Percentiles rank a stretch among this genome's conserved stretches.
Evolutionary conservation across 306 rosid species (phyloP).

Genomic region (Quercus mongolica): DNA sequence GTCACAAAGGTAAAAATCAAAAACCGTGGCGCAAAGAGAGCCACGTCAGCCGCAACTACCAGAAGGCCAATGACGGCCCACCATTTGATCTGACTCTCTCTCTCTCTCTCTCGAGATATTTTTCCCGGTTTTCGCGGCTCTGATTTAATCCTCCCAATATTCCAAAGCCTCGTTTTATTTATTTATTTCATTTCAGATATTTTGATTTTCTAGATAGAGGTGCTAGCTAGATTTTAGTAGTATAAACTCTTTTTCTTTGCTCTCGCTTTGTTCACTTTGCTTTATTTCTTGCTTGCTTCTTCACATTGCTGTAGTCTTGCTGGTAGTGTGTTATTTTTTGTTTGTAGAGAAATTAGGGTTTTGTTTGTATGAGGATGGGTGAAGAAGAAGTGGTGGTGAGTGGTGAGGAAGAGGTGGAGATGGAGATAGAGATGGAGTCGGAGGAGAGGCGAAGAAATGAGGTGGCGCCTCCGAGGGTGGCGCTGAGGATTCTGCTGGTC

Average conservation of each 20-base stretch:
- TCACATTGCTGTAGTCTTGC: neutral
- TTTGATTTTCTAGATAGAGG: slow-evolving; percentile 8
- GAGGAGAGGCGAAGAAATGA: slow-evolving; percentile 24
- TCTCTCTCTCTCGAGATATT: slow-evolving; percentile 26
- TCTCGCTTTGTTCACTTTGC: neutral
- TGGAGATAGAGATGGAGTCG: slow-evolving; percentile 9
- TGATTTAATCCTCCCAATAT: slow-evolving; percentile 10
- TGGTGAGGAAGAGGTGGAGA: slow-evolving; percentile 25
- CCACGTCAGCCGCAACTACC: slow-evolving; percentile 36
- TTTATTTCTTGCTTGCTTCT: neutral
- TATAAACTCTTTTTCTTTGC: neutral
- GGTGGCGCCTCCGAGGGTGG: slow-evolving; percentile 52
- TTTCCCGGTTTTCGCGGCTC: slow-evolving; percentile 35
- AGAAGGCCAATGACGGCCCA: slow-evolving; percentile 25
- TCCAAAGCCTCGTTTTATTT: slow-evolving; percentile 11
- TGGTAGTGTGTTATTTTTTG: neutral
- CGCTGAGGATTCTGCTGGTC: slow-evolving; percentile 68
- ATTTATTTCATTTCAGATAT: slow-evolving; percentile 27
- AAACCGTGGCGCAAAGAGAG: slow-evolving; percentile 17
- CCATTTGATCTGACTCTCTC: slow-evolving; percentile 35
- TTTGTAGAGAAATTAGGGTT: slow-evolving; percentile 17
- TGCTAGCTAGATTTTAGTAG: slow-evolving; percentile 8
- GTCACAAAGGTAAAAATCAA: slow-evolving; percentile 6
- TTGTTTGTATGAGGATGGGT: slow-evolving; percentile 35
- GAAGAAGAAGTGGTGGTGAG: slow-evolving; percentile 50